These are phyloP conservation scores for Geotrichum carabidarum DNA, from an alignment of 1,139 yeast species.

Conservation along the genomic window DNA sequence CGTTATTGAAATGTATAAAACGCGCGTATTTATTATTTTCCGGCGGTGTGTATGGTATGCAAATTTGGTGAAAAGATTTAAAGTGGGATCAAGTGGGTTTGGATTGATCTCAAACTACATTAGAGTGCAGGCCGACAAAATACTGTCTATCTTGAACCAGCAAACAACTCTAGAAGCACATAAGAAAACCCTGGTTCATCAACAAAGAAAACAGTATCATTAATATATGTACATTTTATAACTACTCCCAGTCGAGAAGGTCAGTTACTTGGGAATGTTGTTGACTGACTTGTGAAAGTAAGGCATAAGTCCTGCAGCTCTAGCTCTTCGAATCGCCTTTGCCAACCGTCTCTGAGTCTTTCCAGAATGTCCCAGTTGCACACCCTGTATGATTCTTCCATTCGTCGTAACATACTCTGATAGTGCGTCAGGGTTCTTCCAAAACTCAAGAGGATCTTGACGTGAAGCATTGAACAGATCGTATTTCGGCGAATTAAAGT, in stretches of 20 bases:
- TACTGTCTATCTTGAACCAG: no score
- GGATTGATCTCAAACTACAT: no score
- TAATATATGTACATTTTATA: conserved; percentile 2
- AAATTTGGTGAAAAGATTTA: no score
- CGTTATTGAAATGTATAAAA: no score
- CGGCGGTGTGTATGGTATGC: no score
- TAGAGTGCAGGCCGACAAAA: no score
- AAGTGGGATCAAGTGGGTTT: no score
- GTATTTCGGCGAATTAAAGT: conserved; percentile 26
- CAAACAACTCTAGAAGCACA: no score
- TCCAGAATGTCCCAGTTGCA: conserved; percentile 52
- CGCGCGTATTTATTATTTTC: no score
- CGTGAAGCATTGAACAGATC: conserved; percentile 13
- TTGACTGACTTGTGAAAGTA: conserved; percentile 51
- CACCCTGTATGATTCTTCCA: conserved; percentile 62
- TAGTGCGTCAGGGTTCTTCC: conserved; percentile 48
- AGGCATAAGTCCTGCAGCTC: conserved; percentile 64
- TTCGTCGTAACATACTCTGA: conserved; percentile 53
- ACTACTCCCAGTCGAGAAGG: no score
- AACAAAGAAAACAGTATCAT: neutral
- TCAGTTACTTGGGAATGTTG: conserved; percentile 4
- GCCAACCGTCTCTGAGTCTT: conserved; percentile 57
- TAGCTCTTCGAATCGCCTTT: conserved; percentile 61
- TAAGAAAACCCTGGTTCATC: neutral
- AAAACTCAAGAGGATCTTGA: conserved; percentile 33